Base-by-base conservation (phyloP, 768 basidiomycete species). In the Mycena belliarum region DNA sequence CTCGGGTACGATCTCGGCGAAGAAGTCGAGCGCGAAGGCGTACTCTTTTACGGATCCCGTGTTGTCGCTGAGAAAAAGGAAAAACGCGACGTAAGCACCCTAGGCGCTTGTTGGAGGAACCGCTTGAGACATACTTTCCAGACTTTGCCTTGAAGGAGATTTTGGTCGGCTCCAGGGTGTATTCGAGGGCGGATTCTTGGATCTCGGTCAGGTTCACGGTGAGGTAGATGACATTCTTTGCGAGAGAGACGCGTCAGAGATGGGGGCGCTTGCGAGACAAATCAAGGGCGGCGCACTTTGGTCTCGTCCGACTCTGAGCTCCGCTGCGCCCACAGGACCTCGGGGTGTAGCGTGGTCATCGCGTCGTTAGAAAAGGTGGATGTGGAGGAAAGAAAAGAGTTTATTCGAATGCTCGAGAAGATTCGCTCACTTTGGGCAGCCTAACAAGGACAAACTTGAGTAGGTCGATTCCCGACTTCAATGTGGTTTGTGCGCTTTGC, bases 251-350 rank as follows among this genome's bases (percentile, higher is more conserved):
- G 67, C 61, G 64, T 67, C 42, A 65, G 47, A 6, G 33, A 26
- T 43, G n/a, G 15, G 51, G 60, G 37, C 3, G 59, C 52, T 50
- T 50, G 9, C 33, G 45, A 45, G 23, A 42, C 21, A 49, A 50
- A 24, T 48, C 49, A 46, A 26, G 26, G 16, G 55, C 29, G 41
- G 63, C 71, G 40, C 44, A 91, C 95, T 80, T 95, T 95, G 45
- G 79, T 80, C 29, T 84, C 78, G 15, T 77, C 82, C 12, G 77
- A 66, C 16, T 73, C 80, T 38, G 85, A 89, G 79, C 88, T 92
- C 65, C 96, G 86, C 75, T 98, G 95, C 44, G 96, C 95, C 94
- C 95, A 98, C 2, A 95, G 81, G 33, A 96, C 79, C 75, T 97
- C 94, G 35, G 95, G 95, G 73, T 93, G 92, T 62, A 55, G 18